A percentile compares a stretch with the other conserved stretches of the same genome.
phyloP scores from a whole-genome alignment of 2,329 filamentous ascomycete species.

The Coniochaeta sp. region DNA sequence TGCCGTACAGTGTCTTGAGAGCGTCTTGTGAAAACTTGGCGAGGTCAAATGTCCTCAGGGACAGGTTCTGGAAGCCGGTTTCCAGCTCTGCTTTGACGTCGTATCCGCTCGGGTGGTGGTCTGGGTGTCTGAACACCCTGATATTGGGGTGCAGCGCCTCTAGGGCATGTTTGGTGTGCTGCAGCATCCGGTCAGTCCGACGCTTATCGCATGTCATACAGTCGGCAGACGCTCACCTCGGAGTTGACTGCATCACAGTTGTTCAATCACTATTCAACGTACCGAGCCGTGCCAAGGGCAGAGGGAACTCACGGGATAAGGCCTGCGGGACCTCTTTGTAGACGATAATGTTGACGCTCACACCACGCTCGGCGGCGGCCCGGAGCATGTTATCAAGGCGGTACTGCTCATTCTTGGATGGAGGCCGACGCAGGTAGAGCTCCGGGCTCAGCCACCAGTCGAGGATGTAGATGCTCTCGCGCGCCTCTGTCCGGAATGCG shows the following conservation, averaged over 20 bases:
- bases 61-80: conserved; percentile 43
- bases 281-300: conserved; percentile 23
- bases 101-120: conserved; percentile 71
- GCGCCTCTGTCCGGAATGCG: conserved; percentile 43
- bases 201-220: conserved; percentile 5
- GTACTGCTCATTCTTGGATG: conserved; percentile 74
- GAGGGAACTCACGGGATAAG: conserved; percentile 59
- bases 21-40: conserved; percentile 65
- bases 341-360: conserved; percentile 78
- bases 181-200: conserved; percentile 34
- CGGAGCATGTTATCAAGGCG: conserved; percentile 77
- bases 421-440: conserved; percentile 77
- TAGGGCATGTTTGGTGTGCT: conserved; percentile 73
- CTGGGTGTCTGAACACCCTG: conserved; percentile 82
- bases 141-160: conserved; percentile 78
- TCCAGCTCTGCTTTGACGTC: conserved; percentile 62
- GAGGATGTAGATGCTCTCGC: conserved; percentile 74
- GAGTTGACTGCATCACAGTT: conserved; percentile 17
- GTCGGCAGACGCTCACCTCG: conserved; percentile 9
- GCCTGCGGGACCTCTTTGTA: conserved; percentile 88
- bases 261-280: conserved; percentile 11
- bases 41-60: conserved; percentile 42
- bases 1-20: conserved; percentile 73
- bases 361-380: conserved; percentile 75
- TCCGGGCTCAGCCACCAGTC: conserved; percentile 91